Conservation (phyloP, 495 filamentous ascomycete species). For the Penicillium arizonense region DNA sequence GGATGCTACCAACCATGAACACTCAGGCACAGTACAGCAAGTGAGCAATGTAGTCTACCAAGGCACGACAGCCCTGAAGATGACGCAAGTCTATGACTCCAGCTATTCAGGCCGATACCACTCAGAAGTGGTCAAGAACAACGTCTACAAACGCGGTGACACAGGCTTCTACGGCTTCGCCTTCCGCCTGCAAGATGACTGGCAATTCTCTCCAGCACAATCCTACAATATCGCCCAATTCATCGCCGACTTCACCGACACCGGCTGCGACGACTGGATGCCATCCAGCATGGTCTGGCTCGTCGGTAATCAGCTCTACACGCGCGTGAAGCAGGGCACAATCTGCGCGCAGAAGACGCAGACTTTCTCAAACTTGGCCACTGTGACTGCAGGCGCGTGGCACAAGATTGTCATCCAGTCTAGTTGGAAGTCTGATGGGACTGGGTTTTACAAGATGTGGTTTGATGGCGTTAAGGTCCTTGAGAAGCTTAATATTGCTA, state of each 20-base stretch:
- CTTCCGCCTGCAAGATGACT: conserved; percentile 49
- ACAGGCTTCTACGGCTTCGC: conserved; percentile 55
- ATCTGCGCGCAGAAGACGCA: conserved; percentile 38
- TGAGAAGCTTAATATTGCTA: conserved; percentile 39
- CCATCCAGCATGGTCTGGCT: conserved; percentile 55
- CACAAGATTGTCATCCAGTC: conserved; percentile 49
- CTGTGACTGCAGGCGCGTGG: conserved; percentile 47
- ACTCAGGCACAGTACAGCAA: conserved; percentile 42
- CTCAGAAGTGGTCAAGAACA: conserved; percentile 48
- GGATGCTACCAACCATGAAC: conserved; percentile 43
- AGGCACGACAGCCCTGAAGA: conserved; percentile 47
- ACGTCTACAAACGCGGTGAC: conserved; percentile 49
- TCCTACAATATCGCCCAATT: conserved; percentile 55
- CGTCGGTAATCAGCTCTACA: conserved; percentile 42
- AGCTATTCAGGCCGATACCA: conserved; percentile 52
- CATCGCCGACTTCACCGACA: conserved; percentile 51
- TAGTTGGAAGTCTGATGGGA: conserved; percentile 45
- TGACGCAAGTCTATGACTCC: conserved; percentile 51
- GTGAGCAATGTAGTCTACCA: conserved; percentile 47
- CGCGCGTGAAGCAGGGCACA: conserved; percentile 46
- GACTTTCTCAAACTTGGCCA: conserved; percentile 29
- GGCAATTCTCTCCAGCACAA: conserved; percentile 49
- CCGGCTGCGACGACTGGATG: conserved; percentile 52
- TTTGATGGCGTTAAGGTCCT: conserved; percentile 49
- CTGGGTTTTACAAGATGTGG: conserved; percentile 51